Evolutionary conservation across 176 grass and related monocot species (phyloP), one percentile per base, ranked within the genome.

Genomic region (Tillandsia fasciculata): DNA sequence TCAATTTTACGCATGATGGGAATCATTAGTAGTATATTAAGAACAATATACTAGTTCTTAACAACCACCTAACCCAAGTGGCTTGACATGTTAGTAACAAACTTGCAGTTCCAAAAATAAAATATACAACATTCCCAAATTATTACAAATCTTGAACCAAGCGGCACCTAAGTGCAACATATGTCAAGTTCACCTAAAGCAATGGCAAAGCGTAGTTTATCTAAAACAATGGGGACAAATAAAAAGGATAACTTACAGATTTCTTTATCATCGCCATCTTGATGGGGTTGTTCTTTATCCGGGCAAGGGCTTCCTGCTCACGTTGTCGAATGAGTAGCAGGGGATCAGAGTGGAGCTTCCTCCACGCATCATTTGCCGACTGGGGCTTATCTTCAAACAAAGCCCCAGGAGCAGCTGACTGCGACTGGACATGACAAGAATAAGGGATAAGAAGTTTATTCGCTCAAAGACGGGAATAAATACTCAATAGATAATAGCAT

Each of bases 221-320:
- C n/a, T 59, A 59, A 9, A 22, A 59, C 15, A 14, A 59, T 59
- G 14, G 56, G 20, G 3, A 59, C 4, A 59, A 8, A 59, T 59
- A 59, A 10, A 0, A 2, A 12, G 11, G 49, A 47, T 0, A 83
- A 79, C 91, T 78, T 96, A 96, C 91, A 29, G 91, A 87, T 96
- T 96, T 91, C 79, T 96, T 96, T 77, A 92, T 93, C 82, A 90
- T 83, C 0, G 89, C 89, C 89, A 99, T 99, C 78, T 93, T 99
- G 50, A 99, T 87, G 59, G 94, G 94, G 80, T 93, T 99, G 64
- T 99, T 99, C 82, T 88, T 99, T 66, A 99, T 99, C 76, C 94
- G 80, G 65, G 94, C 79, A 68, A 99, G 81, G 53, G 89, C 87
- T 71, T 92, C 89, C 66, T 93, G 94, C 68, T 93, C 89, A 22